Evolutionary conservation across 495 filamentous ascomycete genomes (phyloP), one percentile per base, ranked within the genome.

Genomic region (Corynascus novoguineensis): DNA sequence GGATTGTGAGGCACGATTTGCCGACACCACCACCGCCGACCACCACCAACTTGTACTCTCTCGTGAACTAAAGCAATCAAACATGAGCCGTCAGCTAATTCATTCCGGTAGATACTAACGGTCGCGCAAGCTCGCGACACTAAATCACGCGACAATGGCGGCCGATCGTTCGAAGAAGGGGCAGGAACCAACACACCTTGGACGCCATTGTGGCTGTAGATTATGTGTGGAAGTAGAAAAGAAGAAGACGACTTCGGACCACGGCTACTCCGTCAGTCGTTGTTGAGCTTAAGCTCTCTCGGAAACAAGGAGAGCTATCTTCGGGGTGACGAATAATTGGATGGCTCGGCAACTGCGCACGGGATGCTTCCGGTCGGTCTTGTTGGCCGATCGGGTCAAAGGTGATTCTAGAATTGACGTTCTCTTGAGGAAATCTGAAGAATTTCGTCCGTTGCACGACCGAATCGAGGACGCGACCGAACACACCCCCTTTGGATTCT

Each of bases 1-100:
- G 93, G 70, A 98, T 98, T 27, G 93, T 98, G 79, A 98, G 83
- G 79, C 93, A 98, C 47, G 95, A 97, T 78, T 98, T 98, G 73
- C 93, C 93, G 58, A 98, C 93, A 67, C 93, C 93, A 81, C 93
- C 93, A 63, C 93, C 93, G 65, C 93, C 93, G 46, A 98, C 93
- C 19, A 98, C 93, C 28, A 98, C 93, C 69, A 98, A 75, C 77
- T 98, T 98, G 78, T 98, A 98, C 76, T 98, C 93, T 84, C 93
- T 82, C 64, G 97, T 81, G 74, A 97, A 97, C 89, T 97, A 53
- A 9, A n/a, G 40, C 31, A 7, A 45, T 35, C 9, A 22, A n/a
- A 15, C 24, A 38, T 41, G 2, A 21, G 38, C n/a, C 37, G 53
- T 64, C 22, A 64, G 62, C 57, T 37, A 55, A 34, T 22, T 15